Base-by-base conservation (phyloP, 768 basidiomycete genomes). In the Hericium rajendrae region DNA sequence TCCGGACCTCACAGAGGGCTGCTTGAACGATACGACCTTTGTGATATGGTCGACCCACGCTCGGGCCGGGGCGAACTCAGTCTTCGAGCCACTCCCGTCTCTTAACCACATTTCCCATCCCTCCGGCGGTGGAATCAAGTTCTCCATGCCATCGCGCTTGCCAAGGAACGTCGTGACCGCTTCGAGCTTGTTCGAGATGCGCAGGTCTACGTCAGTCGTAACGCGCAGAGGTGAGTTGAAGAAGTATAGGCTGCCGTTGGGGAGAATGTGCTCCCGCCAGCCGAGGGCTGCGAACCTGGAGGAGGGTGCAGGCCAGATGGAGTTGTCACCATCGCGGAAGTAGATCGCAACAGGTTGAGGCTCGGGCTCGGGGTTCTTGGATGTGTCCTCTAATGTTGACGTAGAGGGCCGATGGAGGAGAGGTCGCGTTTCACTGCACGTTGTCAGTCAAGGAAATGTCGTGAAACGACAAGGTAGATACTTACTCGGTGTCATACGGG, bases 241-340 rank as follows among this genome's bases (percentile, higher is more conserved):
- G 64, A 83, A 92, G 70, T 92, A 92, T 38, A 79, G 72, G 4
- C 78, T 71, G 10, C 80, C 81, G 62, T 90, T 86, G 1, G 90
- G 89, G n/a, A 92, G 79, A 20, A 78, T 74, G 66, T 87, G 82
- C 64, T 85, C 86, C 51, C 80, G 74, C 89, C 89, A 91, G 3
- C 90, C 90, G 18, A 84, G 77, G 12, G 78, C 74, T 61, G 76
- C 57, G 57, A 70, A 60, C 38, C 65, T 51, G 50, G 65, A 68
- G 53, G 65, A 60, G 53, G 59, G 57, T 2, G 63, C 53, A 6
- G 64, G 61, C 59, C 66, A 66, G 37, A 60, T 18, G 1, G 64
- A 52, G 38, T 62, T 58, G 3, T 61, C 60, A 6, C 56, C 54
- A 66, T 61, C 65, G 57, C 64, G 37, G 53, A 58, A 61, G 26